These are phyloP conservation scores for Maudiozyma serrabonitensis DNA, from an alignment of 805 yeast genomes.

Conservation along the genomic window DNA sequence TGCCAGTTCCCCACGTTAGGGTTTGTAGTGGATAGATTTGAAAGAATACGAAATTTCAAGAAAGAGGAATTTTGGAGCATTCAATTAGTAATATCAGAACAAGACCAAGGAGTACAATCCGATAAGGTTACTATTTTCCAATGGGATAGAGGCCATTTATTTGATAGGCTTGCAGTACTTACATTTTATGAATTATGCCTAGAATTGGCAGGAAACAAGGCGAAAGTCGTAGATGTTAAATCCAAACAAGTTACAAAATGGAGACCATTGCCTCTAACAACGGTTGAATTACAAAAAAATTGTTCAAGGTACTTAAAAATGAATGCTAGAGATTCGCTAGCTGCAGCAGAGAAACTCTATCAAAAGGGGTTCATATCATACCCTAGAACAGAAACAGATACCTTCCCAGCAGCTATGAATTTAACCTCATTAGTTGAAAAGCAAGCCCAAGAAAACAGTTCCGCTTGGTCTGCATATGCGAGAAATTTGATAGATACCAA, in stretches of 20 bases:
- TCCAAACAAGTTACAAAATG: conserved; percentile 62
- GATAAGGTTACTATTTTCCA: conserved; percentile 35
- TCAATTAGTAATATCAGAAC: conserved; percentile 40
- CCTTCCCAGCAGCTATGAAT: conserved; percentile 70
- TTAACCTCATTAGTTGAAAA: conserved; percentile 48
- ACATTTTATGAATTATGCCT: conserved; percentile 63
- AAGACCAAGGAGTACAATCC: conserved; percentile 17
- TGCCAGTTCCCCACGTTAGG: conserved; percentile 98
- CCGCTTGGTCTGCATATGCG: conserved; percentile 89
- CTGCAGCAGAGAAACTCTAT: conserved; percentile 75
- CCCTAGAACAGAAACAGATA: conserved; percentile 96
- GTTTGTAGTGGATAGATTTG: conserved; percentile 86
- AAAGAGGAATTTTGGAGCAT: conserved; percentile 79
- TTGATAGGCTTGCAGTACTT: conserved; percentile 59
- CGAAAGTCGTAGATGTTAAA: conserved; percentile 40
- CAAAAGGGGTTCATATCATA: conserved; percentile 82
- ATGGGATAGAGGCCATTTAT: conserved; percentile 70
- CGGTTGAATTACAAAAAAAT: conserved; percentile 84
- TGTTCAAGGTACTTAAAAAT: conserved; percentile 67
- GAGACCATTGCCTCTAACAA: conserved; percentile 85
- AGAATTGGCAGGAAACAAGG: conserved; percentile 35
- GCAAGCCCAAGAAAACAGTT: conserved; percentile 34
- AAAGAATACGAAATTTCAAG: conserved; percentile 58
- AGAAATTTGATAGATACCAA: conserved; percentile 28
- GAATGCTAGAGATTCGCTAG: conserved; percentile 71